phyloP scores from a whole-genome alignment of 2,329 filamentous ascomycete species.

The Fusarium secorum region DNA sequence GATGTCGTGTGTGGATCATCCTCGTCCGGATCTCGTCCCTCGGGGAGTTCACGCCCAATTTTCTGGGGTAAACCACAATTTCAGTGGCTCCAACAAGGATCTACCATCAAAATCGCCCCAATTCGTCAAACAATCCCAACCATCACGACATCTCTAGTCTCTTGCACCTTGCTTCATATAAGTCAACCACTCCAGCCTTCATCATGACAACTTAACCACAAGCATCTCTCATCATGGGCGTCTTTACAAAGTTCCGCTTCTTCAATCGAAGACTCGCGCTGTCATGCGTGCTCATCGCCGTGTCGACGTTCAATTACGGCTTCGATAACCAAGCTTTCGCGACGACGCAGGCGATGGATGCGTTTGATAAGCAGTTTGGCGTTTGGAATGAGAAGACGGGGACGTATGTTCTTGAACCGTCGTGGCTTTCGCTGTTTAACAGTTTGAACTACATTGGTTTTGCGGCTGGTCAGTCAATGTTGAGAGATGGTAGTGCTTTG shows the following conservation, averaged over 20 bases:
- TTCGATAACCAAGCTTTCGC: conserved; percentile 51
- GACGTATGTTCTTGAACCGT: conserved; percentile 42
- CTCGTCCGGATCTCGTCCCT: background rate
- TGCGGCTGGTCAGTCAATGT: conserved; percentile 39
- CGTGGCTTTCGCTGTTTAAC: conserved; percentile 48
- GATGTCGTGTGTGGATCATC: background rate
- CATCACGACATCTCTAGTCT: conserved; percentile 32
- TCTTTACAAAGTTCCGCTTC: conserved; percentile 34
- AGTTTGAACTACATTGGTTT: conserved; percentile 49
- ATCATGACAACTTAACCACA: background rate
- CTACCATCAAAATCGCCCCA: background rate
- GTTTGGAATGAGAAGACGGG: conserved; percentile 34
- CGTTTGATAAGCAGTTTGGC: conserved; percentile 48
- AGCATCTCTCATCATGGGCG: conserved; percentile 8
- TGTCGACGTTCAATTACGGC: conserved; percentile 51
- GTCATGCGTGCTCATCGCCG: conserved; percentile 43
- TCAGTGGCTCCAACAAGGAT: background rate
- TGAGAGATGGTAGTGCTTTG: rapidly evolving
- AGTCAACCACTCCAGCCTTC: background rate
- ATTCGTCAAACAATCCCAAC: conserved; percentile 26
- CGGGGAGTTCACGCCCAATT: background rate
- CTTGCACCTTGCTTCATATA: no score
- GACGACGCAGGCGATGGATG: conserved; percentile 48
- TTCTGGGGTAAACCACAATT: background rate
- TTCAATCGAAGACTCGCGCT: conserved; percentile 36